Evolutionary conservation across 2,329 filamentous ascomycete genomes (phyloP).

Genomic region (Colletotrichum trifolii): DNA sequence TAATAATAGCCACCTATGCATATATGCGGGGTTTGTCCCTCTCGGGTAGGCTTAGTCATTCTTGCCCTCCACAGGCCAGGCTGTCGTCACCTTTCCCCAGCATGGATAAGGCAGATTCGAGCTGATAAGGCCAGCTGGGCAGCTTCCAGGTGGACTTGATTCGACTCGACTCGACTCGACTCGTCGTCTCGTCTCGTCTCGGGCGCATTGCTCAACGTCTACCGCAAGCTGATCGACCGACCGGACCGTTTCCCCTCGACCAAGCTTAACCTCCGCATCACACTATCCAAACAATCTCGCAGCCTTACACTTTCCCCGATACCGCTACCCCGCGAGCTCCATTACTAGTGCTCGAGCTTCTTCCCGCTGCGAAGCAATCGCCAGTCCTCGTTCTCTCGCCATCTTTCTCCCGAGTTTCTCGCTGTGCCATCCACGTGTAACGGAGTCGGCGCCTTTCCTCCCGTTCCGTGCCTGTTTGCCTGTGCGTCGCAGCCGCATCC

Average conservation of each 20-base stretch:
- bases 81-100: constrained; percentile 35
- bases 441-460: constrained; percentile 24
- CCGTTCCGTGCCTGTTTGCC: constrained; percentile 24
- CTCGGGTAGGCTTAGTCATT: too few relatives aligned
- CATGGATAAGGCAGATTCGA: constrained; percentile 35
- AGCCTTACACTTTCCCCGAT: constrained; percentile 4
- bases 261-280: constrained; percentile 7
- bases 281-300: constrained; percentile 16
- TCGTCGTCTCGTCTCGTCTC: constrained; percentile 16
- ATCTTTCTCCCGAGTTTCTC: constrained; percentile 4
- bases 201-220: background rate
- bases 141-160: constrained; percentile 6
- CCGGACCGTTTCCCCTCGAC: background rate
- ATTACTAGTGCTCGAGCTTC: too few relatives aligned
- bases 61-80: too few relatives aligned
- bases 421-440: constrained; percentile 36
- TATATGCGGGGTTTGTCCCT: too few relatives aligned
- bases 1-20: too few relatives aligned
- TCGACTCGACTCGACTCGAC: constrained; percentile 8
- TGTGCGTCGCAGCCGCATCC: constrained; percentile 29
- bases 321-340: background rate
- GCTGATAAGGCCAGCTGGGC: constrained; percentile 35
- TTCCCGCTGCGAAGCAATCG: too few relatives aligned
- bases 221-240: constrained; percentile 1
- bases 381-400: constrained; percentile 7